These are phyloP conservation scores for Candida caryicola DNA, from an alignment of 805 yeast genomes.

Conservation along the genomic window DNA sequence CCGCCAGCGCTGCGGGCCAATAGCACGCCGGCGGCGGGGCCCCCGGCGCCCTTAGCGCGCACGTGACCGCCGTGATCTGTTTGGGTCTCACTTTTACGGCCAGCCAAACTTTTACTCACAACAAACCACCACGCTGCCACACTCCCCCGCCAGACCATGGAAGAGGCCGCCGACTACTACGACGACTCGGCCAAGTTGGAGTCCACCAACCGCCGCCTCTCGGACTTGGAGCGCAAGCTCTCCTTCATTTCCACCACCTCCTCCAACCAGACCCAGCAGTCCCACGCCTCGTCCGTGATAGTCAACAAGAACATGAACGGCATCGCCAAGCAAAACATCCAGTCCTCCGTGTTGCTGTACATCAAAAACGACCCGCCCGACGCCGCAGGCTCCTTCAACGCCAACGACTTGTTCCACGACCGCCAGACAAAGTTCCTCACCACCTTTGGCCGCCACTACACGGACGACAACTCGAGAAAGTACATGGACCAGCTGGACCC, in stretches of 20 bases:
- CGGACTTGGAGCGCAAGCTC: slow-evolving; percentile 35
- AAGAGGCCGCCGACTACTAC: neutral
- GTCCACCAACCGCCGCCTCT: slow-evolving; percentile 25
- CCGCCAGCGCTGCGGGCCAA: too few relatives aligned
- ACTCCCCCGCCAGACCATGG: neutral
- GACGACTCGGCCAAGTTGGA: slow-evolving; percentile 15
- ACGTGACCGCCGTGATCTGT: too few relatives aligned
- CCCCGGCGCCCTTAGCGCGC: too few relatives aligned
- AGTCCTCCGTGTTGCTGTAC: slow-evolving; percentile 34
- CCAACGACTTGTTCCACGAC: slow-evolving; percentile 38
- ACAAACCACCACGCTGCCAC: neutral
- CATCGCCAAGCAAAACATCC: slow-evolving; percentile 26
- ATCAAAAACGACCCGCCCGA: slow-evolving; percentile 21
- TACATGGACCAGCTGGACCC: neutral
- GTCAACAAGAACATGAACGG: slow-evolving; percentile 16
- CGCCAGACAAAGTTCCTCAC: slow-evolving; percentile 33
- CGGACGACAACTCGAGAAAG: slow-evolving; percentile 12
- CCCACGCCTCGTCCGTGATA: slow-evolving; percentile 15
- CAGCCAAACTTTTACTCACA: too few relatives aligned
- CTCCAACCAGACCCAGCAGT: slow-evolving; percentile 25
- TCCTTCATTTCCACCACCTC: slow-evolving; percentile 29
- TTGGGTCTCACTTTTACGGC: too few relatives aligned
- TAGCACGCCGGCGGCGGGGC: too few relatives aligned
- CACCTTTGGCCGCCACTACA: slow-evolving; percentile 26
- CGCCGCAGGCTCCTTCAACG: slow-evolving; percentile 30